Base-by-base conservation (phyloP, 352 stramenopile genomes). In the Globisporangium canariense region DNA sequence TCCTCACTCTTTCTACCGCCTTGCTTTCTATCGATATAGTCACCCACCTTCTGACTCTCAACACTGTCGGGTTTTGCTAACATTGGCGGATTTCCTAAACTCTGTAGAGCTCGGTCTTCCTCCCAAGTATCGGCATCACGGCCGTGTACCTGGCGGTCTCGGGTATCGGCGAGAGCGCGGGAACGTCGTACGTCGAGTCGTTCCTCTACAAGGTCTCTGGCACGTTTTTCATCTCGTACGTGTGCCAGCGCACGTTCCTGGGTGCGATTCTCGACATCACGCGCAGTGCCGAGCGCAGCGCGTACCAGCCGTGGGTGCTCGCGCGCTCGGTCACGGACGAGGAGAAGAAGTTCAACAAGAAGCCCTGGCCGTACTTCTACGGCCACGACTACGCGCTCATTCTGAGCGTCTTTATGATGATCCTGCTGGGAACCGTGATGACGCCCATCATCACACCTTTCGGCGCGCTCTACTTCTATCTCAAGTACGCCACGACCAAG, bases 221-320 rank as follows among this genome's bases (percentile, higher is more conserved):
- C n/a, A 91, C 84, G 4, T 91, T 93, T 67, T 93, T 93, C 78
- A 90, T 93, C 68, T 89, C 85, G 59, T 93, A 93, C 57, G 69
- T 93, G n/a, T 91, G 83, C 22, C 85, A 93, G 60, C 79, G 85
- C 54, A 80, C 83, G 40, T 92, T 94, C 41, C 71, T 94, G 1
- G 83, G 83, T 7, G 75, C 78, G 4, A 88, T 92, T 50, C 68
- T 92, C n/a, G 78, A 89, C 65, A 74, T 94, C 36, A 86, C 81
- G 60, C 78, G 86, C 2, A 74, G 82, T 43, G 75, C 75, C 9
- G 83, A 94, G 60, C 81, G 78, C 1, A 67, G 87, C n/a, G 77
- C 71, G 18, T 83, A 81, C 41, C 81, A 91, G 59, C 86, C 83
- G 3, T 94, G 86, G 86, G 70, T 87, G 16, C 73, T 85, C 25